Conservation (phyloP, 345 rosid genomes). For the Pseudoturritis turrita region DNA sequence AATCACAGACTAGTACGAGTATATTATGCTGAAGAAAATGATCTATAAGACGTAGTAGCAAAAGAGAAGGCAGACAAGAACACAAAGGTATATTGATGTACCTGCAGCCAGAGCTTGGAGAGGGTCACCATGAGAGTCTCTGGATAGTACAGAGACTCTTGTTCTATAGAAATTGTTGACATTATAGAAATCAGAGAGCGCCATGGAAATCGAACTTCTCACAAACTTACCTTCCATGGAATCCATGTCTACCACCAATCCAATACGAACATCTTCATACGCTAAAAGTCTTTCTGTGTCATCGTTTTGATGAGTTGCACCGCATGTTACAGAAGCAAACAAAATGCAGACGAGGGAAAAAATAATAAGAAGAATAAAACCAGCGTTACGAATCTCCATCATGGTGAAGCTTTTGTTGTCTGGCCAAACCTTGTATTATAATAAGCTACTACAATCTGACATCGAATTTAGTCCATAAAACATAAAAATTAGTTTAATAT, state of each 20-base stretch:
- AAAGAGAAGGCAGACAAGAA: not conserved
- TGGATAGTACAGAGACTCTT: not conserved
- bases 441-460: not conserved
- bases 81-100: not conserved
- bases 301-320: not conserved
- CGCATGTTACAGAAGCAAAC: not conserved
- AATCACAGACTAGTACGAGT: not conserved
- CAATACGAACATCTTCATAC: slow-evolving; percentile 18
- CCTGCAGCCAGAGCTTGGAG: slow-evolving; percentile 8
- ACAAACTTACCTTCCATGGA: slow-evolving; percentile 10
- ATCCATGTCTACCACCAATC: slow-evolving; percentile 14
- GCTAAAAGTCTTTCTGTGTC: not conserved
- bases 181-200: slow-evolving; percentile 21
- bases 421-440: not conserved
- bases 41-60: not conserved
- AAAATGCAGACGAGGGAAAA: not conserved
- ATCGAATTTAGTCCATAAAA: not conserved
- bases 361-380: not conserved
- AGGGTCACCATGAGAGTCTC: slow-evolving; percentile 23
- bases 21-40: not conserved
- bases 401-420: not conserved
- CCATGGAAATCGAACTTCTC: slow-evolving; percentile 3
- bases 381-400: not conserved
- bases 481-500: no score
- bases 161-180: not conserved